These are phyloP conservation scores for Epithemia pelagica DNA, from an alignment of 108 stramenopile species.

Conservation along the genomic window DNA sequence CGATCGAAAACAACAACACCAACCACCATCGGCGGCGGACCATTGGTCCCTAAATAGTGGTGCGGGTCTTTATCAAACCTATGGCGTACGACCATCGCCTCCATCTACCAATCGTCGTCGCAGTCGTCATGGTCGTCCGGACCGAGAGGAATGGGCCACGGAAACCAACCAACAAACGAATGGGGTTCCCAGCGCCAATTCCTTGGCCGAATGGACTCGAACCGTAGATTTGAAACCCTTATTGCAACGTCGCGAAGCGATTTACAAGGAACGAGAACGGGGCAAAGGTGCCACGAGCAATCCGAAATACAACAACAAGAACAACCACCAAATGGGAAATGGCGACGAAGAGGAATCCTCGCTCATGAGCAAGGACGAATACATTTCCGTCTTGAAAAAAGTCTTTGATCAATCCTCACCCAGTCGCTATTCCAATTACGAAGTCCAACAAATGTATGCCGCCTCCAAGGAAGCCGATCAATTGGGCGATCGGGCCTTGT, in stretches of 20 bases:
- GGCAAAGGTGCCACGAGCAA: constrained; percentile 11
- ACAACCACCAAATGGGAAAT: constrained; percentile 2
- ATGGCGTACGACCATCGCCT: no score
- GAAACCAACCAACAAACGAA: neutral
- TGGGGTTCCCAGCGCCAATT: constrained; percentile 11
- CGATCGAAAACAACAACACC: constrained; percentile 8
- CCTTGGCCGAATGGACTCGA: constrained; percentile 35
- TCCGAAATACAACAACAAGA: constrained; percentile 18
- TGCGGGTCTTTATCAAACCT: neutral
- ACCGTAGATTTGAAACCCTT: constrained; percentile 27
- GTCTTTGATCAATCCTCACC: constrained; percentile 43
- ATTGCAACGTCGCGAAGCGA: constrained; percentile 22
- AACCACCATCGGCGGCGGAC: neutral
- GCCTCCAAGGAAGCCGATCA: constrained; percentile 69
- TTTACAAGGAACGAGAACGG: constrained; percentile 14
- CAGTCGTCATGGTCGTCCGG: neutral
- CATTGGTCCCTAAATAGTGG: neutral
- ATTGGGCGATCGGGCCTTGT: constrained; percentile 38
- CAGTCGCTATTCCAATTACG: constrained; percentile 42
- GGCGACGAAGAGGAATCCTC: neutral
- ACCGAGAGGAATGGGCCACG: neutral
- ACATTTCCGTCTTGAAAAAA: constrained; percentile 34
- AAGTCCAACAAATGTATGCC: constrained; percentile 60
- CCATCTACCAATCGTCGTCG: neutral
- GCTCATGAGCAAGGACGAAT: constrained; percentile 21